phyloP scores from a whole-genome alignment of 805 yeast species.

The Blastobotrys muscicola region DNA sequence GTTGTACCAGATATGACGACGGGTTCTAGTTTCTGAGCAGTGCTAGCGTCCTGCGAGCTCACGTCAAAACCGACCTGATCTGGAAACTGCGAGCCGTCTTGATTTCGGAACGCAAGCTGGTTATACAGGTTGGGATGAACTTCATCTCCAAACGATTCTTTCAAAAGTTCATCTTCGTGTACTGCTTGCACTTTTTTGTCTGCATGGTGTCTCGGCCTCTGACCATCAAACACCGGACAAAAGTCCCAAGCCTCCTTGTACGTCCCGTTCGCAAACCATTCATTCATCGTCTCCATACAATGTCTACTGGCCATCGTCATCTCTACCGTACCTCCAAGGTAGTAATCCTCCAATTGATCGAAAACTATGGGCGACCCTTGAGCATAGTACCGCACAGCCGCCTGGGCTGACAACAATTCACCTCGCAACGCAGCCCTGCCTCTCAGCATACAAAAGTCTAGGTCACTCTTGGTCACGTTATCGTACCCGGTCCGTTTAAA shows the following conservation, averaged over 20 bases:
- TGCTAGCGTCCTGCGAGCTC: too few species aligned
- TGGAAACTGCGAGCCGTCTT: too few species aligned
- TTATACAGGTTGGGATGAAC: too few species aligned
- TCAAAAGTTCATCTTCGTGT: too few species aligned
- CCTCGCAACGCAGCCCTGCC: slow-evolving; percentile 44
- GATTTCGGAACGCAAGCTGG: too few species aligned
- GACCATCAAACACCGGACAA: slow-evolving; percentile 28
- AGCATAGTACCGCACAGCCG: slow-evolving; percentile 27
- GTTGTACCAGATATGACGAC: too few species aligned
- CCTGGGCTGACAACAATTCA: slow-evolving; percentile 32
- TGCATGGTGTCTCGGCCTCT: slow-evolving; percentile 10
- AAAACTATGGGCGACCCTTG: slow-evolving; percentile 37
- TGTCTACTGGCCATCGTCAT: slow-evolving; percentile 31
- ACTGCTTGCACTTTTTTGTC: background rate
- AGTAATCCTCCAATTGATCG: slow-evolving; percentile 38
- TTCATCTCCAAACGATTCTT: too few species aligned
- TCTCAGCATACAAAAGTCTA: slow-evolving; percentile 43
- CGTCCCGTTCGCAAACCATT: slow-evolving; percentile 34
- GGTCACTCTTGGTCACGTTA: slow-evolving; percentile 25
- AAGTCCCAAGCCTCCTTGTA: slow-evolving; percentile 24
- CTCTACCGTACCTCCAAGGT: slow-evolving; percentile 45
- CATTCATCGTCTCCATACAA: slow-evolving; percentile 32
- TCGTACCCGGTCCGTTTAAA: slow-evolving; percentile 31
- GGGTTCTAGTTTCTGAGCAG: too few species aligned
- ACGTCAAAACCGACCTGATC: too few species aligned